These are phyloP conservation scores for Begonia loranthoides DNA, from an alignment of 306 rosid species.

Conservation along the genomic window DNA sequence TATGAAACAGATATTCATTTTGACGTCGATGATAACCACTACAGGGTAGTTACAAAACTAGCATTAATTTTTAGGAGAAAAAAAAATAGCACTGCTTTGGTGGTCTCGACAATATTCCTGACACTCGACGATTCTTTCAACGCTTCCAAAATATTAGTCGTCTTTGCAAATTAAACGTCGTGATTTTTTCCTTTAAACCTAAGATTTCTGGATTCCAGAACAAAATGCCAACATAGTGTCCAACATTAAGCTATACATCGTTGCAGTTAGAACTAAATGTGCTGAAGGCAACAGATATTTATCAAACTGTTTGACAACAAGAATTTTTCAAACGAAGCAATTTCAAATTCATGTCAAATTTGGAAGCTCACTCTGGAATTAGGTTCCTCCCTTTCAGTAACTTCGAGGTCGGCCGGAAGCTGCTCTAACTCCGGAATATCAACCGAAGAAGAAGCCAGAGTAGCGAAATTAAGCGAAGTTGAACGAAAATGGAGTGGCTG, in stretches of 20 bases:
- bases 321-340: background rate
- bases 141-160: background rate
- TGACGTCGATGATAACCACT: constrained; percentile 1
- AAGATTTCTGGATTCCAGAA: no score
- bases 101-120: no score
- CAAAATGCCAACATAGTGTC: no score
- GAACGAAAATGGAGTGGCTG: constrained; percentile 11
- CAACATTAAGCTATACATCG: no score
- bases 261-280: background rate
- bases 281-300: background rate
- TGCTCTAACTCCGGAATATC: constrained; percentile 23
- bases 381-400: constrained; percentile 47
- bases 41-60: background rate
- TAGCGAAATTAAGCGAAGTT: constrained; percentile 18
- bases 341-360: background rate
- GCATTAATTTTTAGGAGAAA: no score
- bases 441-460: constrained; percentile 34
- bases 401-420: constrained; percentile 52
- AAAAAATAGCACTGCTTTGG: no score
- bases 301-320: background rate
- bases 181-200: no score
- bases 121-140: background rate
- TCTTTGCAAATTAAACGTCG: background rate
- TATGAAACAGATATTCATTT: no score
- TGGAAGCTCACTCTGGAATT: constrained; percentile 49